Conservation (phyloP, 2,329 filamentous ascomycete genomes). For the Albifimbria verrucaria region DNA sequence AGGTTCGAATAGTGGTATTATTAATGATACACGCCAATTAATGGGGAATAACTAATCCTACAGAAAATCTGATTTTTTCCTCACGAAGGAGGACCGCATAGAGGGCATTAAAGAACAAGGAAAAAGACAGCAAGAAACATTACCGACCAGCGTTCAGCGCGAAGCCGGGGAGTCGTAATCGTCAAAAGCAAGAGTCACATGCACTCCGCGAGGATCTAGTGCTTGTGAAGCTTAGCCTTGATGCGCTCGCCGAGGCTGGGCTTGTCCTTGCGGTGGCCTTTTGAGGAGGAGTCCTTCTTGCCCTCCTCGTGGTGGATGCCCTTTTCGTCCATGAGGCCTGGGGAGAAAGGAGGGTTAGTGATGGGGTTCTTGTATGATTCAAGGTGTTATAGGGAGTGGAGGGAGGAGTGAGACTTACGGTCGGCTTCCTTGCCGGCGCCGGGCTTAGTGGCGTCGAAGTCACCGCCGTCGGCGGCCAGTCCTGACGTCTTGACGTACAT, state of each 20-base stretch:
- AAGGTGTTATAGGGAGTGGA: not conserved
- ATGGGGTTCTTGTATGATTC: not conserved
- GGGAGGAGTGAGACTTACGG: conserved; percentile 40
- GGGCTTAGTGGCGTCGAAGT: conserved; percentile 62
- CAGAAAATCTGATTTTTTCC: no score
- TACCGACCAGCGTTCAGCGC: no score
- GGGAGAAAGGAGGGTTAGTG: not conserved
- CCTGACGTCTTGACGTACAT: conserved; percentile 56
- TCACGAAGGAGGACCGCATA: no score
- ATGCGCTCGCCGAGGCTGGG: conserved; percentile 59
- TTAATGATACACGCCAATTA: not conserved
- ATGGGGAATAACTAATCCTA: not conserved
- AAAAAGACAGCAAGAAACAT: no score
- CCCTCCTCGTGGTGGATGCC: conserved; percentile 18
- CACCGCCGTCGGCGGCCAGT: conserved; percentile 60
- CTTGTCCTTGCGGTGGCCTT: conserved; percentile 36
- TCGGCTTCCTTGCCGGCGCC: conserved; percentile 66
- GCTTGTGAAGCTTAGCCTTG: conserved; percentile 64
- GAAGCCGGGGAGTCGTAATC: no score
- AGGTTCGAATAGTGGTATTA: no score
- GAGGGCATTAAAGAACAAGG: no score
- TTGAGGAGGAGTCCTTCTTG: not conserved
- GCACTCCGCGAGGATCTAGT: conserved; percentile 30
- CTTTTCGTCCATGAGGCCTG: conserved; percentile 32
- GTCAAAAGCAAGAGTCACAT: no score